Evolutionary conservation across 495 filamentous ascomycete species (phyloP).

Genomic region (Podospora conica): DNA sequence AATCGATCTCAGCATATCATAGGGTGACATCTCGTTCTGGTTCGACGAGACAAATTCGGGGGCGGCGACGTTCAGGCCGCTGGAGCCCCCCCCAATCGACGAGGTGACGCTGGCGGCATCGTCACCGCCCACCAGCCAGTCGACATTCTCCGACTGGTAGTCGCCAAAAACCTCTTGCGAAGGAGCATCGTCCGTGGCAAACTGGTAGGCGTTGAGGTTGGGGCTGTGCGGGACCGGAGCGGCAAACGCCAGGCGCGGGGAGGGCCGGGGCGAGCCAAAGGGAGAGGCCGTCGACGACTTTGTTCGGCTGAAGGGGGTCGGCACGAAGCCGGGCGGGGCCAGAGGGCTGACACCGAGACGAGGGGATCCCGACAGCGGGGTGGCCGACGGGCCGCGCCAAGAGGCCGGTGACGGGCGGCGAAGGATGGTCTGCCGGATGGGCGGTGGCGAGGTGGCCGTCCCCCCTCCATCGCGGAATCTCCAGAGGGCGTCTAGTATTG

Average conservation of each 20-base stretch:
- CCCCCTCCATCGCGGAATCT: constrained; percentile 71
- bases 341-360: constrained; percentile 74
- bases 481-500: constrained; percentile 88
- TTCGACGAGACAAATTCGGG: constrained; percentile 67
- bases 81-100: constrained; percentile 50
- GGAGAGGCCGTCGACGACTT: constrained; percentile 77
- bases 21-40: constrained; percentile 88
- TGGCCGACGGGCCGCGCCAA: constrained; percentile 70
- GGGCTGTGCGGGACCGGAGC: constrained; percentile 92
- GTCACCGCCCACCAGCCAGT: constrained; percentile 85
- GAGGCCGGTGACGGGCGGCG: constrained; percentile 86
- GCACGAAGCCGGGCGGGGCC: constrained; percentile 74
- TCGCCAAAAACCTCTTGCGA: constrained; percentile 85
- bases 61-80: constrained; percentile 65
- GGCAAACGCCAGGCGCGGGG: constrained; percentile 84
- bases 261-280: constrained; percentile 90
- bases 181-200: constrained; percentile 64
- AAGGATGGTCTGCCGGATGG: constrained; percentile 78
- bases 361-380: constrained; percentile 70
- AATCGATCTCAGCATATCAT: constrained; percentile 95
- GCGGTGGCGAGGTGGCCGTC: constrained; percentile 71
- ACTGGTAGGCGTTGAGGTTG: constrained; percentile 88
- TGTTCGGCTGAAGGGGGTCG: constrained; percentile 63
- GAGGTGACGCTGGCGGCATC: constrained; percentile 77
- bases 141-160: constrained; percentile 85